Evolutionary conservation across 768 basidiomycete species (phyloP), one percentile per base, ranked within the genome.

Genomic region (Cystobasidiopsis lactophilus): DNA sequence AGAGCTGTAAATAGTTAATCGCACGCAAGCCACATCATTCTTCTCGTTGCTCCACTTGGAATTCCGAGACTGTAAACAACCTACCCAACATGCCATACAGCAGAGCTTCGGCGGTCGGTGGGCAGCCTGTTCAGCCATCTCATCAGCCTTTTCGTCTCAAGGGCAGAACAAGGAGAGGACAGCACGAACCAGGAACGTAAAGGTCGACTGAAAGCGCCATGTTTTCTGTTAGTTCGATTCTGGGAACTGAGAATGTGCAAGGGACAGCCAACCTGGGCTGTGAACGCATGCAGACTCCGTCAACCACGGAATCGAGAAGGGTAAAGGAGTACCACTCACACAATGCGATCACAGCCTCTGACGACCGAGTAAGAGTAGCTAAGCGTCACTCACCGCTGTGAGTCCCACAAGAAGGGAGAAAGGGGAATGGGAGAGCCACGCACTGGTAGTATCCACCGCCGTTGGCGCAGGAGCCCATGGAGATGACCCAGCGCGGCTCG

Each of bases 391-490:
- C 47, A 60, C 61, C 35, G 18, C 39, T 37, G 19, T 40, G n/a
- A 14, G 13, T 5, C 19, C 29, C 23, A 27, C 5, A 23, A 31
- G 11, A 35, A 27, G 33, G 3, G 19, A n/a, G 30, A 39, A n/a
- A 49, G n/a, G n/a, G n/a, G n/a, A 30, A 48, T 5, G 5, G 26
- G 23, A n/a, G 3, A 23, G 33, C 30, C 24, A 54, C 58, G 44
- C 41, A 57, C 51, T 56, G 53, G 52, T 59, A 58, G 52, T 56
- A 62, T 16, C 86, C 88, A 52, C 88, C 86, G 29, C 93, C 93
- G 66, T 96, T 96, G 18, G 93, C 93, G 67, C 93, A 98, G 3
- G 91, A 95, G 43, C 93, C 93, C 93, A 98, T 96, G 24, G 91
- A 96, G 64, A 98, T 82, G 53, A 98, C 93, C 93, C 93, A 98